Evolutionary conservation across 2,329 filamentous ascomycete species (phyloP), one percentile per base, ranked within the genome.

Genomic region (Colletotrichum tabaci): DNA sequence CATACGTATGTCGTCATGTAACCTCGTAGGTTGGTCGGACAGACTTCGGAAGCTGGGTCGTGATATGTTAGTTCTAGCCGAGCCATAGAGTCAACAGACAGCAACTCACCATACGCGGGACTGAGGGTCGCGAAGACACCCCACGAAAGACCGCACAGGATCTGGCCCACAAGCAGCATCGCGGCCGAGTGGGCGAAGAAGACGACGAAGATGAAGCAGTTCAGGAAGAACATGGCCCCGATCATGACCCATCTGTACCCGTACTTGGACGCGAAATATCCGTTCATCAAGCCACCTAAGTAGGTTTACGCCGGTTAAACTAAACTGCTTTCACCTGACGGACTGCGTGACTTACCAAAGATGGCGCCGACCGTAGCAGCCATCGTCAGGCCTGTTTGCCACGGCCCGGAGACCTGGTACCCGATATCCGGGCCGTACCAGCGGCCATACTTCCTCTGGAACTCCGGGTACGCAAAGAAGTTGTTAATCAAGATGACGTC

Each of bases 351-450:
- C 26, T 26, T 26, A 1, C 87, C 87, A 3, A 88, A 67, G 30
- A 89, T 85, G 16, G 83, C 80, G 4, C 87, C 87, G 13, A 85
- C 81, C 15, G 80, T 77, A 0, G 83, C 79, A 1, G 81, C 85
- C 40, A 85, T 85, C 35, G 79, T 79, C 0, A 89, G 77, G 0
- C 82, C 86, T 4, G 84, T 82, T 75, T 88, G 86, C 88, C 88
- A 89, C 0, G 82, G 74, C 0, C 85, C 83, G 0, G 83, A 79
- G 26, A 89, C 78, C 72, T 87, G 78, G 61, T 80, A 81, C 5
- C 52, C 69, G 66, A 18, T 74, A 68, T 47, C 74, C 10, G 12
- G 52, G 21, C 46, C 72, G 8, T 58, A 15, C 23, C 76, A 75
- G 18, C 74, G 71, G 66, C 78, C 78, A 49, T 77, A 80, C 35